Evolutionary conservation across 441 rosid species (phyloP).

Genomic region (Populus hybrid): DNA sequence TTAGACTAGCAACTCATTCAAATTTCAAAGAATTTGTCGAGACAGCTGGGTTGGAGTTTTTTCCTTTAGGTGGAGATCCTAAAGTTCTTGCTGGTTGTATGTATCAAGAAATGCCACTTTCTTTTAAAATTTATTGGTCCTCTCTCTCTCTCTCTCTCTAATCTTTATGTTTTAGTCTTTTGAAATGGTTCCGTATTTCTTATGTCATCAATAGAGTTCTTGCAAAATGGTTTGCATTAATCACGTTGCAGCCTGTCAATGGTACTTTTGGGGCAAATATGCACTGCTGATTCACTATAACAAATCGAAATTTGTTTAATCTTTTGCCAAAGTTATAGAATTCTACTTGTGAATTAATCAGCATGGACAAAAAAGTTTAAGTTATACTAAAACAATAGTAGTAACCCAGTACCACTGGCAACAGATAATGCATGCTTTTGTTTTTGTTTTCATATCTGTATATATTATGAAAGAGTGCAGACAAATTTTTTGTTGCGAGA

Average conservation of each 20-base stretch:
- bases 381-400: neutral
- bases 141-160: too few relatives aligned
- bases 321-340: neutral
- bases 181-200: neutral
- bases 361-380: neutral
- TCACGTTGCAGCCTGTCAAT: neutral
- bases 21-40: constrained; percentile 96
- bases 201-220: neutral
- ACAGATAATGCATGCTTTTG: neutral
- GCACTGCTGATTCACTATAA: neutral
- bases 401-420: neutral
- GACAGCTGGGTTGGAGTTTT: constrained; percentile 98
- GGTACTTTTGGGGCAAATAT: neutral
- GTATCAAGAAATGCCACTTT: constrained; percentile 28
- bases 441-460: neutral
- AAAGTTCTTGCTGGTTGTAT: constrained; percentile 98
- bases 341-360: neutral
- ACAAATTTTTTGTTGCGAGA: neutral
- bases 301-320: neutral
- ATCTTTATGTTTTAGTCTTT: neutral
- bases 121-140: neutral
- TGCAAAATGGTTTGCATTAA: neutral
- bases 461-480: neutral
- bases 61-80: constrained; percentile 94
- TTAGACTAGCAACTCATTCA: constrained; percentile 95